A percentile compares a stretch with the other conserved stretches of the same genome.
Evolutionary conservation across 2,329 filamentous ascomycete genomes (phyloP).

Genomic region (Helotiales sp.): DNA sequence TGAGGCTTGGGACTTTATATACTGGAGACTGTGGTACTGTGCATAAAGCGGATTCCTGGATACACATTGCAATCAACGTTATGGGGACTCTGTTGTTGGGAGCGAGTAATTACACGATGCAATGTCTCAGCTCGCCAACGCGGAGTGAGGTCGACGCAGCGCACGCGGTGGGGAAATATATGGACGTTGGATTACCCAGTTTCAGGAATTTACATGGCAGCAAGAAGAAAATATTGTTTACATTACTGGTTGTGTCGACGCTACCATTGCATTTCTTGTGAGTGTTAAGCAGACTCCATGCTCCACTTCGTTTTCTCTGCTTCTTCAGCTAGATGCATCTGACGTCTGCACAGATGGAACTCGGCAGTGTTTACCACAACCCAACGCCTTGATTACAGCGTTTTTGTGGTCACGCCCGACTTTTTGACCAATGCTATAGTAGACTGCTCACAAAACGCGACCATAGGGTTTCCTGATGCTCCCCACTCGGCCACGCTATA

Average conservation of each 20-base stretch:
- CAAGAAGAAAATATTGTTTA: slow-evolving; percentile 29
- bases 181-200: slow-evolving; percentile 53
- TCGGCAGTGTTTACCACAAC: slow-evolving; percentile 33
- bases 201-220: slow-evolving; percentile 45
- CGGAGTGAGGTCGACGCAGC: slow-evolving; percentile 54
- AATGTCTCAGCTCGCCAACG: slow-evolving; percentile 55
- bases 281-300: slow-evolving; percentile 11
- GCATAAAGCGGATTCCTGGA: slow-evolving; percentile 25
- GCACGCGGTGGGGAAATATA: slow-evolving; percentile 48
- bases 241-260: slow-evolving; percentile 28
- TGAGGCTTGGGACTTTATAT: slow-evolving; percentile 26
- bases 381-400: slow-evolving; percentile 31
- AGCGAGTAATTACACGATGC: slow-evolving; percentile 54
- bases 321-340: not conserved
- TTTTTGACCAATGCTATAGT: slow-evolving; percentile 20
- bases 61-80: slow-evolving; percentile 55
- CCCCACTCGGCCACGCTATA: not conserved
- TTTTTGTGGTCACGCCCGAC: slow-evolving; percentile 29
- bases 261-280: slow-evolving; percentile 38
- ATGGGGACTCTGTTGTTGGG: slow-evolving; percentile 52
- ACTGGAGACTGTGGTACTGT: slow-evolving; percentile 28
- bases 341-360: slow-evolving; percentile 24
- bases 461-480: not conserved
- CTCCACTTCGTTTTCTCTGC: not conserved
- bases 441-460: slow-evolving; percentile 23